Conservation (phyloP, 305 asterid genomes). For the Nicotiana rustica region DNA sequence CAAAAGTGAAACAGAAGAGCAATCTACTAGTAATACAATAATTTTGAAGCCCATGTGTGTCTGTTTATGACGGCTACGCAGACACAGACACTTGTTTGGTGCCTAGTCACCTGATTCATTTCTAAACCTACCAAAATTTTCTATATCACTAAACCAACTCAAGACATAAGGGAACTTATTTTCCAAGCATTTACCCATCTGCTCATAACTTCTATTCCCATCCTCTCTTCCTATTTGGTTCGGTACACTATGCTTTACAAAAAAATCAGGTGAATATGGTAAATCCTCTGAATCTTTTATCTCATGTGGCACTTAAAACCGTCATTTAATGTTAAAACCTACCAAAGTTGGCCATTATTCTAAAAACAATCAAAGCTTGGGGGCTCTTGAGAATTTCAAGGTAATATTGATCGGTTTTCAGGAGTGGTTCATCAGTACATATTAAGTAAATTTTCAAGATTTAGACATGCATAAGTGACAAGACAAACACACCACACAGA, state of each 20-base stretch:
- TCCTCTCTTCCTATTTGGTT: not conserved
- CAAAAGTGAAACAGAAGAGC: constrained; percentile 24
- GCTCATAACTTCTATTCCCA: constrained; percentile 13
- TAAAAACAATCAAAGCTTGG: not conserved
- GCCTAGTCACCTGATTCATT: constrained; percentile 25
- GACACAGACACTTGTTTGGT: not conserved
- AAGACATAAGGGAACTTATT: constrained; percentile 22
- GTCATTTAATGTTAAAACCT: constrained; percentile 16
- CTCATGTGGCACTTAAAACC: constrained; percentile 1
- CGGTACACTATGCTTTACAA: constrained; percentile 9
- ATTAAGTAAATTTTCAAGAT: constrained; percentile 29
- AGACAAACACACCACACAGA: constrained; percentile 19
- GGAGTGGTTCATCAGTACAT: not conserved
- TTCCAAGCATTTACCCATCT: not conserved
- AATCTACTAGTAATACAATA: constrained; percentile 24
- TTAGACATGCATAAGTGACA: constrained; percentile 15
- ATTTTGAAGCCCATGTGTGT: constrained; percentile 19
- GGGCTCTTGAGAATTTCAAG: constrained; percentile 23
- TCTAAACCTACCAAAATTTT: constrained; percentile 7
- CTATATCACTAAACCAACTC: constrained; percentile 17
- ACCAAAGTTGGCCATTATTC: constrained; percentile 6
- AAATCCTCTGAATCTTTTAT: not conserved
- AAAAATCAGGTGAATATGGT: not conserved
- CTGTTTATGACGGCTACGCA: not conserved
- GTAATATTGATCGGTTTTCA: constrained; percentile 25